Conservation (phyloP, 2,329 filamentous ascomycete genomes). For the Venturia asperata region DNA sequence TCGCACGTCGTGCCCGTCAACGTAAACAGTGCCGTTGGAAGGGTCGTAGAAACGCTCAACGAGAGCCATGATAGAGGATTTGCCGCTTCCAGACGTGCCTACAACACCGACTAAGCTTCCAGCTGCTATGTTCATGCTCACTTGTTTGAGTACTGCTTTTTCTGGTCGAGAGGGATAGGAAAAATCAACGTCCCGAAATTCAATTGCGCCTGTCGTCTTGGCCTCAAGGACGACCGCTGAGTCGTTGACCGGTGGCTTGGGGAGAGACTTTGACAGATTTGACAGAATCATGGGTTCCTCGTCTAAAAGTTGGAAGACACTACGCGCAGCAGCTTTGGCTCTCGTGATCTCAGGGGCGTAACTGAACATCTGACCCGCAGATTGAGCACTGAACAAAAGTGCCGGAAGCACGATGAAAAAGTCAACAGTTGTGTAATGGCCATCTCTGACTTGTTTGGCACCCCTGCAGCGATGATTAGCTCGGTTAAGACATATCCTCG, state of each 20-base stretch:
- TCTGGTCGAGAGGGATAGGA: constrained; percentile 37
- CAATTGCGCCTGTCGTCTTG: constrained; percentile 32
- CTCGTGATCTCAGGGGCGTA: constrained; percentile 67
- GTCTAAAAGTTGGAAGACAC: neutral
- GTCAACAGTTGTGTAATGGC: constrained; percentile 56
- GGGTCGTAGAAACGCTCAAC: constrained; percentile 37
- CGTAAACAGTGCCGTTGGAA: constrained; percentile 26
- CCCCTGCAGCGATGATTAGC: constrained; percentile 35
- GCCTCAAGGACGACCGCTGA: constrained; percentile 32
- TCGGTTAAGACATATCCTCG: neutral
- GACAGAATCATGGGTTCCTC: neutral
- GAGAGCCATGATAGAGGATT: constrained; percentile 36
- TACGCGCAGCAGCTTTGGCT: constrained; percentile 50
- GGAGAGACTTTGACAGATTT: neutral
- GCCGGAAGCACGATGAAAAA: constrained; percentile 69
- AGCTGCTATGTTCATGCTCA: constrained; percentile 34
- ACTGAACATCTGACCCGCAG: constrained; percentile 67
- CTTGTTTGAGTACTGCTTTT: constrained; percentile 32
- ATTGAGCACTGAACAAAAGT: constrained; percentile 60
- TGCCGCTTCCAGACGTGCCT: constrained; percentile 37
- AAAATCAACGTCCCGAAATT: constrained; percentile 36
- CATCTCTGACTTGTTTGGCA: constrained; percentile 59
- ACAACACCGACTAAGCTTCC: constrained; percentile 38
- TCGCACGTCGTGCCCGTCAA: constrained; percentile 35
- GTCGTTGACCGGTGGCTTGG: constrained; percentile 30